A percentile compares a stretch with the other conserved stretches of the same genome.
Conservation (phyloP, 495 filamentous ascomycete species). For the Neurospora sp. region DNA sequence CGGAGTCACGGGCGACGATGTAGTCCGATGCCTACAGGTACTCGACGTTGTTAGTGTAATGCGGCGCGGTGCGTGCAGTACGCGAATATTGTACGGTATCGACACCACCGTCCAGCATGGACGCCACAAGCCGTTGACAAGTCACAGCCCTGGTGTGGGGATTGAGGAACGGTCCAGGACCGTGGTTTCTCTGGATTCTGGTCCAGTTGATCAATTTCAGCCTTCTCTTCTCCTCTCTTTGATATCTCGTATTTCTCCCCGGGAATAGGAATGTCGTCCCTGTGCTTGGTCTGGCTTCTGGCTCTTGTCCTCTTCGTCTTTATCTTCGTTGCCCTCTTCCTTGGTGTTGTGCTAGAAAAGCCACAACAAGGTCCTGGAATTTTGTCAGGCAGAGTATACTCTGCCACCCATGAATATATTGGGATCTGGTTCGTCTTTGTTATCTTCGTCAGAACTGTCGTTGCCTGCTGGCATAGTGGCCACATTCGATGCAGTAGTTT, state of each 20-base stretch:
- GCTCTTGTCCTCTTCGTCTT: not conserved
- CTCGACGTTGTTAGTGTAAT: not conserved
- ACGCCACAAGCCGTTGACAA: not conserved
- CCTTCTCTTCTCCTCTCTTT: not conserved
- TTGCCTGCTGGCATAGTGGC: not conserved
- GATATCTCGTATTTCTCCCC: not conserved
- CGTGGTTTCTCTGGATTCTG: not conserved
- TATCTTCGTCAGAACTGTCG: not conserved
- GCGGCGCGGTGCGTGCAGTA: not conserved
- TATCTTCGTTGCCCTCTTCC: not conserved
- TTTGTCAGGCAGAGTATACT: not conserved
- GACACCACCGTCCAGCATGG: not conserved
- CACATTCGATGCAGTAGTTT: not conserved
- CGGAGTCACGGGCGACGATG: not conserved
- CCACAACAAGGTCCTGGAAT: not conserved
- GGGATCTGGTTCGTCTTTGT: not conserved
- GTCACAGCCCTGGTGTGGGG: not conserved
- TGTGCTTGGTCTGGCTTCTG: not conserved
- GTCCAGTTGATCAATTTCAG: not conserved
- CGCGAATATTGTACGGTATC: not conserved
- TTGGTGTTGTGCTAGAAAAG: not conserved
- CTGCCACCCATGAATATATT: not conserved
- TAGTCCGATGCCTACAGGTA: not conserved
- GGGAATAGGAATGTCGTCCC: not conserved
- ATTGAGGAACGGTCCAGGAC: not conserved